A percentile compares a stretch with the other conserved stretches of the same genome.
Conservation (phyloP, 2,329 filamentous ascomycete genomes). For the Podosphaera aphanis region DNA sequence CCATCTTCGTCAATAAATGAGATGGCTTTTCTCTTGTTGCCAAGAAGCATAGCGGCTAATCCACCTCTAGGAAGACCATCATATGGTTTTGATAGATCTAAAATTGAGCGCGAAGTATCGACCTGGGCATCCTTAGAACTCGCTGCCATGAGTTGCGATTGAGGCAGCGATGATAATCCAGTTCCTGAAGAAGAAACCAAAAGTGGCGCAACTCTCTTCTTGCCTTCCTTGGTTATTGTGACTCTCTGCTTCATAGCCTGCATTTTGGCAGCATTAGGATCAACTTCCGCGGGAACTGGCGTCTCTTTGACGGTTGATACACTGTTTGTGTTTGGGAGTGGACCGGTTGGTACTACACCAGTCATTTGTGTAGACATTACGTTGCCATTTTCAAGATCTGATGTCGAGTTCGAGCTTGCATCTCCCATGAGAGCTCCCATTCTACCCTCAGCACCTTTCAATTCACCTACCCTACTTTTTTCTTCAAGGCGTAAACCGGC, state of each 20-base stretch:
- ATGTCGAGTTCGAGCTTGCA: conserved; percentile 20
- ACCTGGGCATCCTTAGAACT: conserved; percentile 39
- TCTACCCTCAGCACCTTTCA: conserved; percentile 70
- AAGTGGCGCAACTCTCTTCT: conserved; percentile 81
- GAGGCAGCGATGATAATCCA: conserved; percentile 68
- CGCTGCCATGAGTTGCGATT: conserved; percentile 66
- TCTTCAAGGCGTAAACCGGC: conserved; percentile 74
- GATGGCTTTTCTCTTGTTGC: conserved; percentile 73
- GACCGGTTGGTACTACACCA: conserved; percentile 6
- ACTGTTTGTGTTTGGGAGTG: conserved; percentile 6
- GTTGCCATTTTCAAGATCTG: conserved; percentile 14
- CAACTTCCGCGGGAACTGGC: conserved; percentile 17
- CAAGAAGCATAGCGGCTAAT: conserved; percentile 61
- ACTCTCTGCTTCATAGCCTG: conserved; percentile 70
- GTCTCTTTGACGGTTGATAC: conserved; percentile 8
- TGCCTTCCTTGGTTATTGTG: conserved; percentile 87
- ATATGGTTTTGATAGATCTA: conserved; percentile 83
- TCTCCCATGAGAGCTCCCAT: conserved; percentile 99
- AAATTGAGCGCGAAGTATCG: conserved; percentile 55
- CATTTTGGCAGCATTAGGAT: conserved; percentile 33
- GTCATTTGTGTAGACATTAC: conserved; percentile 9
- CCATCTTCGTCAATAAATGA: conserved; percentile 48
- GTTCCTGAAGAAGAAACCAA: conserved; percentile 76
- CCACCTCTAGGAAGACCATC: conserved; percentile 83
- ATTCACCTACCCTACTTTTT: conserved; percentile 73